These are phyloP conservation scores for Talaromyces borbonicus DNA, from an alignment of 495 filamentous ascomycete genomes.

Conservation along the genomic window DNA sequence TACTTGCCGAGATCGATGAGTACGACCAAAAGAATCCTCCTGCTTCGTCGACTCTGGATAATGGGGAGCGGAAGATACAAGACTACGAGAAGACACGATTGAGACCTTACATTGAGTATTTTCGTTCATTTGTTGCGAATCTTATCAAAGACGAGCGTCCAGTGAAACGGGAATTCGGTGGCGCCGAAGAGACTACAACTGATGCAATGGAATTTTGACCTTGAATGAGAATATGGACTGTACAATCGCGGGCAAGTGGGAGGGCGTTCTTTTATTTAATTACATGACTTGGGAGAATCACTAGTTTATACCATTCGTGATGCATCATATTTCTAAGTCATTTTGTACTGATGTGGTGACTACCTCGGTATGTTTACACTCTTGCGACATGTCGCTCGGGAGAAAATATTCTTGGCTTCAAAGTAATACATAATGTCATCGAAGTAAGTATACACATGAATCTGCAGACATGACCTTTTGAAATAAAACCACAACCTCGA, in stretches of 20 bases:
- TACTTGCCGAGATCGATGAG: slow-evolving; percentile 72
- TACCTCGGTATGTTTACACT: not conserved
- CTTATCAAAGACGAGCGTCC: slow-evolving; percentile 75
- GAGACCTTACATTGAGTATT: slow-evolving; percentile 85
- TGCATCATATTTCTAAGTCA: not conserved
- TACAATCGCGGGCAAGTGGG: not conserved
- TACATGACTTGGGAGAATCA: not conserved
- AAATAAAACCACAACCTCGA: no score
- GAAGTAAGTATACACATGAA: slow-evolving; percentile 6
- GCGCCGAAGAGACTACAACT: slow-evolving; percentile 42
- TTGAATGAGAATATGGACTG: not conserved
- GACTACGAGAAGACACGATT: slow-evolving; percentile 97
- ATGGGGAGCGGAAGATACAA: slow-evolving; percentile 43
- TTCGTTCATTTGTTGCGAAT: slow-evolving; percentile 66
- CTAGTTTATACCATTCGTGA: not conserved
- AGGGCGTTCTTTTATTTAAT: not conserved
- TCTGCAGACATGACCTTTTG: no score
- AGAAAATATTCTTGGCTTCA: not conserved
- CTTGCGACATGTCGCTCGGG: not conserved
- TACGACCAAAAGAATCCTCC: slow-evolving; percentile 44
- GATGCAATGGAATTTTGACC: slow-evolving; percentile 44
- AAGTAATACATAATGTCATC: slow-evolving; percentile 7
- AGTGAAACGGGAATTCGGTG: slow-evolving; percentile 64
- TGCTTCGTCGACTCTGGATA: slow-evolving; percentile 19
- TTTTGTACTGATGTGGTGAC: not conserved